Evolutionary conservation across 139 green algal genomes (phyloP), one percentile per base, ranked within the genome.

Genomic region (Yamagishiella unicocca): DNA sequence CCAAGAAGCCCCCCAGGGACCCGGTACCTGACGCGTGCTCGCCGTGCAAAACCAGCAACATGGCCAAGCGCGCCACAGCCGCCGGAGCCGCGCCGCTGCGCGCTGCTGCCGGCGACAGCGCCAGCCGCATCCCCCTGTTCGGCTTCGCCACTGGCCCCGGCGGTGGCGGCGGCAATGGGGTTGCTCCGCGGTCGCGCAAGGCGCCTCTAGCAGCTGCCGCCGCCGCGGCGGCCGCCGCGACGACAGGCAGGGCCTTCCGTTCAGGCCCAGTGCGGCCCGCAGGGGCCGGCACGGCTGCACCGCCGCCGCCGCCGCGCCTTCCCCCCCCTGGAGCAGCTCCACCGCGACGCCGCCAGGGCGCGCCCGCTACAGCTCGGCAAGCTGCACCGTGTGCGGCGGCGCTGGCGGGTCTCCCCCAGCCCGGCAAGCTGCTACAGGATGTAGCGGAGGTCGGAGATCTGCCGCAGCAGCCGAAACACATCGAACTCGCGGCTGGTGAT

Each of bases 11-110:
- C 10, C 72, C 72, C 12, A n/a, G 31, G 31, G 74, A 68, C 46
- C 74, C 74, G 7, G 46, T 82, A 6, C 46, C 74, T 25, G 74
- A 82, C 50, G 74, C 74, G 3, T 82, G 74, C 43, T 82, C 74
- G 33, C 74, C 74, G 6, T 82, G 46, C 50, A n/a, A 31, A 38
- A 22, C 42, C 14, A 54, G 21, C 37, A 42, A 3, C 31, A 12
- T 37, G 9, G 9, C 35, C 4, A 37, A 29, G 45, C 45, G 58
- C 4, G 40, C 40, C n/a, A 8, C 72, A 2, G 72, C 72, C 31
- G 72, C 12, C 43, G 72, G 24, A 1, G 38, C 40, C 8, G 35
- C 67, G 10, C 27, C 67, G 31, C 35, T 21, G n/a, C 6, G 38
- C 38, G 14, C 12, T 33, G 64, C 9, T 37, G 67, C 35, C 37